Percentiles rank a stretch among this genome's conserved stretches.
phyloP scores from a whole-genome alignment of 2,329 filamentous ascomycete genomes.

The Sarocladiaceae sp. region DNA sequence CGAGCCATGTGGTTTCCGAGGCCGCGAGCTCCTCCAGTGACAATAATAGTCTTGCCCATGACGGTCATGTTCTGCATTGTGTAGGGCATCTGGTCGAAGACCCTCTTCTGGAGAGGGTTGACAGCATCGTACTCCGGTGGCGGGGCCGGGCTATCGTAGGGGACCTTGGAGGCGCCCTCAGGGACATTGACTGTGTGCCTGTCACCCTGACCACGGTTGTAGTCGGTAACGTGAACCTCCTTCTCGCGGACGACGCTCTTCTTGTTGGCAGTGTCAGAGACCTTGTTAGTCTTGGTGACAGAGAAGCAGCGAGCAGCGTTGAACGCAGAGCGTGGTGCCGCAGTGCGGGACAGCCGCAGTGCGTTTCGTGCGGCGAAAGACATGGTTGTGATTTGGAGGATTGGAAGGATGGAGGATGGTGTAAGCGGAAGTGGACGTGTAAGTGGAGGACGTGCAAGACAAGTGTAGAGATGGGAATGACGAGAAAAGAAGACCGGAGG shows the following conservation, averaged over 20 bases:
- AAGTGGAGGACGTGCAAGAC: background rate
- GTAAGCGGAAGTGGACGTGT: slow-evolving; percentile 8
- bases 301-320: slow-evolving; percentile 28
- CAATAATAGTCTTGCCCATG: slow-evolving; percentile 65
- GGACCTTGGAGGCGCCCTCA: slow-evolving; percentile 34
- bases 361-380: slow-evolving; percentile 30
- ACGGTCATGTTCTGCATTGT: slow-evolving; percentile 68
- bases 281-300: slow-evolving; percentile 23
- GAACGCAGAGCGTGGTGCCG: slow-evolving; percentile 19
- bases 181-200: slow-evolving; percentile 53
- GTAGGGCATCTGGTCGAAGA: slow-evolving; percentile 53
- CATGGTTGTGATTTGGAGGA: slow-evolving; percentile 25
- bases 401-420: slow-evolving; percentile 9
- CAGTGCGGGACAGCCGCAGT: slow-evolving; percentile 28
- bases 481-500: background rate
- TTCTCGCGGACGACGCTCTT: slow-evolving; percentile 53
- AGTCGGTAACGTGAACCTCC: slow-evolving; percentile 53
- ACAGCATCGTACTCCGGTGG: slow-evolving; percentile 43
- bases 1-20: slow-evolving; percentile 77
- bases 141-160: slow-evolving; percentile 34
- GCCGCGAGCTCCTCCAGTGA: slow-evolving; percentile 73
- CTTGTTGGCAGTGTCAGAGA: slow-evolving; percentile 38
- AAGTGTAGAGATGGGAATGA: background rate
- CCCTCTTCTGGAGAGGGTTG: slow-evolving; percentile 46
- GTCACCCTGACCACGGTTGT: slow-evolving; percentile 44